Evolutionary conservation across 768 basidiomycete species (phyloP).

Genomic region (Leccinum longicurvipes): DNA sequence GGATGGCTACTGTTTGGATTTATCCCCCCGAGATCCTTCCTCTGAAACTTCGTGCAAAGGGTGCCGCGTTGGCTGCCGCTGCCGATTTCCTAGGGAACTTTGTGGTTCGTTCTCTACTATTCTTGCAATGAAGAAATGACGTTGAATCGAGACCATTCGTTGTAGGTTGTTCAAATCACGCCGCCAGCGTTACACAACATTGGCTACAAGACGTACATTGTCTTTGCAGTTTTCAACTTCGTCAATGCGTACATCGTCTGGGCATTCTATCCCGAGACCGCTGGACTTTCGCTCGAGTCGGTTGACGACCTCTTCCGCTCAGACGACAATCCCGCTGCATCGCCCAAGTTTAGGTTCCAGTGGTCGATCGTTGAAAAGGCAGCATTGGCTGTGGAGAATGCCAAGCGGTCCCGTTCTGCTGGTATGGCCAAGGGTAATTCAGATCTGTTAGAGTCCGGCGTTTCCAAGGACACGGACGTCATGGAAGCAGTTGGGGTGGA

Average conservation of each 20-base stretch:
- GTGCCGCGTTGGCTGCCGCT: conserved; percentile 1
- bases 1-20: conserved; percentile 10
- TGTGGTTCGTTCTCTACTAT: background rate
- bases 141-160: background rate
- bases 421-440: background rate
- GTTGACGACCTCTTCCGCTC: conserved; percentile 1
- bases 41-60: conserved; percentile 6
- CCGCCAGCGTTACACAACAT: conserved; percentile 9
- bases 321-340: background rate
- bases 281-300: conserved; percentile 7
- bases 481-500: background rate
- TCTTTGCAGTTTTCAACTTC: background rate
- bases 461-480: background rate
- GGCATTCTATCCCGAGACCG: conserved; percentile 1
- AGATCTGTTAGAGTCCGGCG: background rate
- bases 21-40: conserved; percentile 9
- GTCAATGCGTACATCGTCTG: background rate
- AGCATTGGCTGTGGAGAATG: background rate
- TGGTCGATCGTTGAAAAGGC: background rate
- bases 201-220: conserved; percentile 8
- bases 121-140: background rate
- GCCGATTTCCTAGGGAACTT: conserved; percentile 10
- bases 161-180: conserved; percentile 8
- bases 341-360: background rate
- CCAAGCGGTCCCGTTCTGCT: background rate